Evolutionary conservation across 805 yeast genomes (phyloP).

Genomic region (Metschnikowia proteae): DNA sequence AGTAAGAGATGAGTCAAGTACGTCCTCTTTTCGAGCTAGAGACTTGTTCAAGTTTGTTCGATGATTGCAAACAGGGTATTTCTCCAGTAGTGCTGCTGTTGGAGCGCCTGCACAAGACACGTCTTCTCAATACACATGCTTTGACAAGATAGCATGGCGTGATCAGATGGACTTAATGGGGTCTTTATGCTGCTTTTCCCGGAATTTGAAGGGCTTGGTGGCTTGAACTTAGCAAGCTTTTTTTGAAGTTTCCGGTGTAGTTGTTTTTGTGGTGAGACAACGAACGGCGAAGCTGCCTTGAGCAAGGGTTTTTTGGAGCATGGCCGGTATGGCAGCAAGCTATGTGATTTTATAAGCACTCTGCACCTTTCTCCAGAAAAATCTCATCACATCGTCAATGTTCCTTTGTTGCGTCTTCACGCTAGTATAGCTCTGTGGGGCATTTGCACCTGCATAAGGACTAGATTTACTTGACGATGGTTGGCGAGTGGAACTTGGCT

Average conservation of each 20-base stretch:
- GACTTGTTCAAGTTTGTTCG: not conserved
- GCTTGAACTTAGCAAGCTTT: too few species aligned
- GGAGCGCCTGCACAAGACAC: not conserved
- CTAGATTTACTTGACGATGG: not conserved
- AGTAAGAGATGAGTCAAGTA: not conserved
- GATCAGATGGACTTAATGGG: not conserved
- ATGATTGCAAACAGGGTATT: not conserved
- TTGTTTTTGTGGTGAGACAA: not conserved
- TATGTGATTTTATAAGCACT: not conserved
- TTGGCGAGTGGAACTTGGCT: constrained; percentile 9
- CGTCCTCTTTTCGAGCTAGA: not conserved
- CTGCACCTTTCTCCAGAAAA: not conserved
- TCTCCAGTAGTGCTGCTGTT: not conserved
- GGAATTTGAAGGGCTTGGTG: too few species aligned
- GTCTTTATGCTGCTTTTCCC: not conserved
- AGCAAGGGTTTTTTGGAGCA: not conserved
- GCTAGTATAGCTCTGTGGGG: not conserved
- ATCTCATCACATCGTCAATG: not conserved
- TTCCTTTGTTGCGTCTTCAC: not conserved
- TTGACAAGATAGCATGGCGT: not conserved
- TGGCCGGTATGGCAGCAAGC: not conserved
- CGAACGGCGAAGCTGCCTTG: not conserved
- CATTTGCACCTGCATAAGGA: not conserved
- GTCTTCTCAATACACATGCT: not conserved
- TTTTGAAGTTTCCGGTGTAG: not conserved